Conservation (phyloP, 1,139 yeast genomes). For the Suhomyces yuchorum region DNA sequence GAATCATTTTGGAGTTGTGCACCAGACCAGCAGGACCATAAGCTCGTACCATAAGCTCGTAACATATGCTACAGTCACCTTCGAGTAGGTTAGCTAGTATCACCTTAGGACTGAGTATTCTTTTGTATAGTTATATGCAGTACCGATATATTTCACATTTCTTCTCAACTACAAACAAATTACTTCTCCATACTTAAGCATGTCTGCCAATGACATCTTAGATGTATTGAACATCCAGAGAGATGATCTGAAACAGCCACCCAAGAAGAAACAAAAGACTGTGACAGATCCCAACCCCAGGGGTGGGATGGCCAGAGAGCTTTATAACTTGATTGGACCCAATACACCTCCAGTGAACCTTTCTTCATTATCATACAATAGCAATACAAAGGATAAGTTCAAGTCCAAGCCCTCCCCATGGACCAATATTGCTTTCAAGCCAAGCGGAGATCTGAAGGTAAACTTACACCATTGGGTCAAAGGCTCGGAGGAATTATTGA, state of each 20-base stretch:
- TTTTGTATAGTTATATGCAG: neutral
- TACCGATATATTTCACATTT: neutral
- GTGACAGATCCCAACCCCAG: constrained; percentile 31
- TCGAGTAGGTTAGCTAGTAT: no score
- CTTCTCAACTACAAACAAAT: neutral
- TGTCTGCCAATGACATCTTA: constrained; percentile 66
- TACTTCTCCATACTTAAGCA: constrained; percentile 14
- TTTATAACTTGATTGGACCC: constrained; percentile 85
- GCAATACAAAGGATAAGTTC: constrained; percentile 62
- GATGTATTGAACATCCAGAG: constrained; percentile 73
- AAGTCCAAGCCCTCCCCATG: constrained; percentile 80
- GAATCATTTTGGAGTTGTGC: no score
- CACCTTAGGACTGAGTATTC: no score
- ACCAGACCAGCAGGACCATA: no score
- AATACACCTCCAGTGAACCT: constrained; percentile 83
- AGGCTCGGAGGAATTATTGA: constrained; percentile 59
- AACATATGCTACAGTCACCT: no score
- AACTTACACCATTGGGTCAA: constrained; percentile 85
- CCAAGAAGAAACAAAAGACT: constrained; percentile 45
- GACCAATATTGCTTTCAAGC: constrained; percentile 64
- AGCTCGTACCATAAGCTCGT: no score
- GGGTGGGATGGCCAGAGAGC: constrained; percentile 86
- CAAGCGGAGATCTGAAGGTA: constrained; percentile 53
- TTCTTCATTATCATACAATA: constrained; percentile 45
- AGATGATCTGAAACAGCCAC: constrained; percentile 39